Conservation (phyloP, 1,139 yeast species). For the Hansenula sp. region DNA sequence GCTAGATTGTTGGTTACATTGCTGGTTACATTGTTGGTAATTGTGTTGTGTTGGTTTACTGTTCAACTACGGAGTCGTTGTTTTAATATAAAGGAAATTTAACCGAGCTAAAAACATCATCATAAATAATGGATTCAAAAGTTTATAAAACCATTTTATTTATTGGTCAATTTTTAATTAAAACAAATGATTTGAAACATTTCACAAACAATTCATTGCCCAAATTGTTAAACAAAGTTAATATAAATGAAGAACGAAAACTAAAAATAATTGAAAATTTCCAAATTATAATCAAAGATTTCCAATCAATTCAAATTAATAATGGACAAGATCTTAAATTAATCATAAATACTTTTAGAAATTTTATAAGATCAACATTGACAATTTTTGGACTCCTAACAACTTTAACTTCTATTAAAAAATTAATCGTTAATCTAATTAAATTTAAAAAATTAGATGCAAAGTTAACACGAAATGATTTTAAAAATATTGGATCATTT, state of each 20-base stretch:
- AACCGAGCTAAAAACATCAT: too few species aligned
- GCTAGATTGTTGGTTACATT: too few species aligned
- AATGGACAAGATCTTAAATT: neutral
- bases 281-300: neutral
- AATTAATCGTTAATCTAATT: neutral
- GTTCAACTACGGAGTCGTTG: too few species aligned
- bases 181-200: neutral
- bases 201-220: neutral
- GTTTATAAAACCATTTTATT: slow-evolving; percentile 12
- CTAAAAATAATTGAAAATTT: neutral
- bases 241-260: neutral
- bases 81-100: too few species aligned
- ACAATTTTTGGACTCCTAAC: neutral
- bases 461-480: slow-evolving; percentile 1
- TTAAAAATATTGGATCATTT: slow-evolving; percentile 9
- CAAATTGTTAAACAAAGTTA: neutral
- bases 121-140: too few species aligned
- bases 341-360: neutral
- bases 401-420: neutral
- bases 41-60: too few species aligned
- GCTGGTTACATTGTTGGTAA: too few species aligned
- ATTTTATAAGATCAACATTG: neutral
- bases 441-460: slow-evolving; percentile 3
- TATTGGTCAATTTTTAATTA: slow-evolving; percentile 14
- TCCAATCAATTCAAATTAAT: neutral